Base-by-base conservation (phyloP, 441 rosid species). In the California macrophylla region DNA sequence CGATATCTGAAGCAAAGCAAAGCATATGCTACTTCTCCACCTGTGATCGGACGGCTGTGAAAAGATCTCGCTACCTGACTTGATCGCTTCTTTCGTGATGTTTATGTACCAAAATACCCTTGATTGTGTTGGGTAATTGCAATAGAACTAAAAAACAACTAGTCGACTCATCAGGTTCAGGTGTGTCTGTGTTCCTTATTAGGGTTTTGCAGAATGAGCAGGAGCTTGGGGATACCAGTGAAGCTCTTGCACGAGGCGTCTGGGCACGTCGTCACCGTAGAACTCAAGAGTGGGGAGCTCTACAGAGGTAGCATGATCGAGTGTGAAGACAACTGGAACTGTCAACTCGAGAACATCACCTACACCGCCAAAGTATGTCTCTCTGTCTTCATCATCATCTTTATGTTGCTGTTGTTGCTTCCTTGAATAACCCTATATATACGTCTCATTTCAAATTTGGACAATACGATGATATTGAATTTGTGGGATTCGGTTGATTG, bases 321-420 rank as follows among this genome's bases (percentile, higher is more conserved):
- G 71, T 75, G 78, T 64, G 78, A 75, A 68, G 78, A 75, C 62
- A 75, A 75, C 75, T 75, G 78, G 75, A 75, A 71, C 65, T 75
- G 75, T 74, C 78, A 75, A 61, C 78, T 75, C 61, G 78, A 75
- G 72, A 75, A 54, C 71, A 75, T 75, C 72, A 75, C 75, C 40
- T 75, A 67, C 69, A 75, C 78, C 23, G 74, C 78, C 18, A 75
- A 71, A 72, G 78, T 75, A 42, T 38, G 4, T 47, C 20, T 3
- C 54, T 47, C 54, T 45, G 3, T 45, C 2, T 47, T 47, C 56
- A n/a, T 47, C 56, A 8, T 47, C 20, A 21, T 23, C 29, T 10
- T 23, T 56, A 2, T 56, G 18, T 20, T 16, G 6, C 6, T 45
- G 3, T 45, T 45, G 15, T 3, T 47, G 54, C n/a, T 47, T 47